Percentiles rank a stretch among this genome's conserved stretches.
Conservation (phyloP, 768 basidiomycete genomes). For the Kwoniella pini region DNA sequence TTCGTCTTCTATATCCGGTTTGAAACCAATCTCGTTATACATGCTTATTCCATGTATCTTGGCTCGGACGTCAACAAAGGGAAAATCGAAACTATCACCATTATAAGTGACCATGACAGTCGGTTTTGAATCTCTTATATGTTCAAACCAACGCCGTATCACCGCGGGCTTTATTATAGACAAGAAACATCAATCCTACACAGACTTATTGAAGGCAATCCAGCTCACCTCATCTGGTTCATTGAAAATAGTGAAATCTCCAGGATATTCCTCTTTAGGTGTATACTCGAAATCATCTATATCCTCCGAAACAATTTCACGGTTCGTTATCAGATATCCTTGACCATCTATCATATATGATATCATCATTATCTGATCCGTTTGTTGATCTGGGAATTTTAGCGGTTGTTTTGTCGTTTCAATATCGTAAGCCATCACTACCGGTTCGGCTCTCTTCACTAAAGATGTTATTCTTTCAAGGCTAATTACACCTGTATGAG, state of each 20-base stretch:
- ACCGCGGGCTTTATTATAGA: slow-evolving; percentile 65
- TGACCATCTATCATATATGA: slow-evolving; percentile 97
- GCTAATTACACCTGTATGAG: slow-evolving; percentile 73
- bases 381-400: slow-evolving; percentile 93
- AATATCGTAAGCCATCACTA: slow-evolving; percentile 98
- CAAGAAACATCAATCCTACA: background rate
- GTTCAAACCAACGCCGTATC: slow-evolving; percentile 85
- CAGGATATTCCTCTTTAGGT: slow-evolving; percentile 95
- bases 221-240: slow-evolving; percentile 80
- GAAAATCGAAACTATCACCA: slow-evolving; percentile 99
- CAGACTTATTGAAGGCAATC: background rate
- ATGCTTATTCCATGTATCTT: slow-evolving; percentile 91
- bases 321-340: slow-evolving; percentile 94
- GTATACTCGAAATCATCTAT: slow-evolving; percentile 99
- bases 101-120: slow-evolving; percentile 98
- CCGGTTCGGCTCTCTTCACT: slow-evolving; percentile 97
- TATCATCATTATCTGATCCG: slow-evolving; percentile 99
- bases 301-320: slow-evolving; percentile 95
- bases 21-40: slow-evolving; percentile 91
- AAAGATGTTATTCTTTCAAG: slow-evolving; percentile 73
- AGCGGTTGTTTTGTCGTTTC: slow-evolving; percentile 99
- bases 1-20: slow-evolving; percentile 87
- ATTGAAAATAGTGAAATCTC: slow-evolving; percentile 93
- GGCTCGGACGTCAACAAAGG: slow-evolving; percentile 84
- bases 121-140: slow-evolving; percentile 88